These are phyloP conservation scores for Scedosporium boydii DNA, from an alignment of 2,329 filamentous ascomycete genomes.

Conservation along the genomic window DNA sequence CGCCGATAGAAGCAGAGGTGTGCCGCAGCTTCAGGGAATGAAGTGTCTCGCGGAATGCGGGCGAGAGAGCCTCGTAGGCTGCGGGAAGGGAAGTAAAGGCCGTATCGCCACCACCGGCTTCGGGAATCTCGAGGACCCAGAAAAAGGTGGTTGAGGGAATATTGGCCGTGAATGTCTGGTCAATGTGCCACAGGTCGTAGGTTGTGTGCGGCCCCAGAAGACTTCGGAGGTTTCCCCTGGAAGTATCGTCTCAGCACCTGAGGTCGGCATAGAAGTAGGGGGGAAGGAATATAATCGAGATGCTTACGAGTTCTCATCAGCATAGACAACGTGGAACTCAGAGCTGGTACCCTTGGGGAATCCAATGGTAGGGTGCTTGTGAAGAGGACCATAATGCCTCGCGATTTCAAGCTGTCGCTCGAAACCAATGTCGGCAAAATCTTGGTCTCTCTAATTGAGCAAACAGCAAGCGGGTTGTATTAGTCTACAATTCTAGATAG, in stretches of 20 bases:
- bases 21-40: slow-evolving; percentile 5
- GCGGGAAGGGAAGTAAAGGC: slow-evolving; percentile 20
- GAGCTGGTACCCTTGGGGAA: slow-evolving; percentile 20
- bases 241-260: background rate
- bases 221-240: slow-evolving; percentile 17
- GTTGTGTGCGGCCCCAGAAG: slow-evolving; percentile 16
- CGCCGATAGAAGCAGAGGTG: slow-evolving; percentile 19
- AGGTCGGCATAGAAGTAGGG: too few species aligned
- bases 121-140: slow-evolving; percentile 20
- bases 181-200: slow-evolving; percentile 22
- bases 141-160: slow-evolving; percentile 22
- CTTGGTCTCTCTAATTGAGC: slow-evolving; percentile 17
- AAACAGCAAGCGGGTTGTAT: too few species aligned
- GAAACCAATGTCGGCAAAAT: slow-evolving; percentile 22
- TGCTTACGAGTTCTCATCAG: slow-evolving; percentile 19
- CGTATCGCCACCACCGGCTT: slow-evolving; percentile 17
- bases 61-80: slow-evolving; percentile 19
- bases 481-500: too few species aligned
- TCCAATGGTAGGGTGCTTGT: slow-evolving; percentile 21
- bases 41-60: slow-evolving; percentile 13
- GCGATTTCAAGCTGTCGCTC: slow-evolving; percentile 19
- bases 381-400: slow-evolving; percentile 20
- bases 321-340: slow-evolving; percentile 23
- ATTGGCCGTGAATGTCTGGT: slow-evolving; percentile 23
- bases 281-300: too few species aligned